phyloP scores from a whole-genome alignment of 257 asterid species.

The Nicotiana noctiflora region DNA sequence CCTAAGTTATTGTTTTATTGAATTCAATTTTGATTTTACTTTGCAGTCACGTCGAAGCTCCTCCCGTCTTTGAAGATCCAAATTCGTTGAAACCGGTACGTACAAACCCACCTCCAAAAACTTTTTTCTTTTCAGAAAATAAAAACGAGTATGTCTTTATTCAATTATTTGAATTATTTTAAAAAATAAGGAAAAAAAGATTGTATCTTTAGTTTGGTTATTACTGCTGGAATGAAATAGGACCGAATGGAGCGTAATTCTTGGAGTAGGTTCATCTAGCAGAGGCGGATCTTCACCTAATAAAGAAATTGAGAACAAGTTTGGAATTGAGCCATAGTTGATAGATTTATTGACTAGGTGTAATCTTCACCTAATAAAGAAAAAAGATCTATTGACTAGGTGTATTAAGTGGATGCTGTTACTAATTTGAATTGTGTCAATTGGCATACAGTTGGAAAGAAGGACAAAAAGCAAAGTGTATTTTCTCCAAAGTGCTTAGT shows the following conservation, averaged over 20 bases:
- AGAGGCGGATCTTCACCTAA: neutral
- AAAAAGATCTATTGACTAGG: neutral
- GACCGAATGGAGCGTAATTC: neutral
- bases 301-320: neutral
- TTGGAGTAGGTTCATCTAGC: neutral
- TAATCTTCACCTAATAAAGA: too few relatives aligned
- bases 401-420: neutral
- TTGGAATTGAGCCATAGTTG: neutral
- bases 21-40: neutral
- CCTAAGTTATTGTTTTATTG: neutral
- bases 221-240: neutral
- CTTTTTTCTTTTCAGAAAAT: neutral
- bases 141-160: neutral
- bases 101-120: neutral
- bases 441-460: neutral
- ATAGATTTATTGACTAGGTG: too few relatives aligned
- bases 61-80: conserved; percentile 86
- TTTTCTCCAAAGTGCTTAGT: neutral
- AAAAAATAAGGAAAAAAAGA: too few relatives aligned
- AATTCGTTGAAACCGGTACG: conserved; percentile 53
- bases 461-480: neutral
- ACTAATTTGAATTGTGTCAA: neutral
- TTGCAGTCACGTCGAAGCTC: conserved; percentile 66
- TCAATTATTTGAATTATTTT: neutral
- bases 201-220: neutral